Base-by-base conservation (phyloP, 805 yeast species). In the Suhomyces prunicola region DNA sequence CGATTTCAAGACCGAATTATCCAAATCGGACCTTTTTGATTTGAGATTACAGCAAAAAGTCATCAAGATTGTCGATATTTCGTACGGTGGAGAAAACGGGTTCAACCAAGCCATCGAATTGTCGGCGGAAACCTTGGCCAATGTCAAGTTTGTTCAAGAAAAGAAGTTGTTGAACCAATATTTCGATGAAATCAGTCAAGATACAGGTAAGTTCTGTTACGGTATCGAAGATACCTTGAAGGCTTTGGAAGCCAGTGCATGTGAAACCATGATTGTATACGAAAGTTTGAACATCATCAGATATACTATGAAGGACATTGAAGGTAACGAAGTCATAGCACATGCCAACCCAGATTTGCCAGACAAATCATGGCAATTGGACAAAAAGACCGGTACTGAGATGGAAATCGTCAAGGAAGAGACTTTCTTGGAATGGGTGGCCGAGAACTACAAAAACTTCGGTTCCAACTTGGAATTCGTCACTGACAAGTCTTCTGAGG, bases 51-150 rank as follows among this genome's bases (percentile, higher is more conserved):
- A 82, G 62, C 86, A 88, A 48, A 92, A 91, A 74, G 85, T 94
- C 64, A 82, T 94, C 57, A 90, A 91, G 72, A 83, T 92, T 69
- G 99, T 96, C 52, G 99, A 94, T 79, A 88, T 94, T 53, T 92
- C 98, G 2, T 94, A 94, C 68, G 99, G 99, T 74, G 99, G 99
- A 70, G 99, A 94, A 76, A 94, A 94, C 71, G 99, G 99, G 46
- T 94, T 94, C 80, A 94, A 94, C 78, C 99, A 94, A 79, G 99
- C 99, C 45, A 96, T 94, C 65, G 99, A 94, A 74, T 81, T 94
- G 61, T 88, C 97, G 31, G 97, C 97, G 29, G 99, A 94, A 79
- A 88, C 99, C 26, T 81, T 94, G 67, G 88, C 97, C 48, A 94
- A 93, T 71, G 99, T 94, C 62, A 94, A 94, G 73, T 94, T 94